A percentile compares a stretch with the other conserved stretches of the same genome.
Evolutionary conservation across 176 grass and related monocot species (phyloP).

Genomic region (Dendrocalamus sinicus): DNA sequence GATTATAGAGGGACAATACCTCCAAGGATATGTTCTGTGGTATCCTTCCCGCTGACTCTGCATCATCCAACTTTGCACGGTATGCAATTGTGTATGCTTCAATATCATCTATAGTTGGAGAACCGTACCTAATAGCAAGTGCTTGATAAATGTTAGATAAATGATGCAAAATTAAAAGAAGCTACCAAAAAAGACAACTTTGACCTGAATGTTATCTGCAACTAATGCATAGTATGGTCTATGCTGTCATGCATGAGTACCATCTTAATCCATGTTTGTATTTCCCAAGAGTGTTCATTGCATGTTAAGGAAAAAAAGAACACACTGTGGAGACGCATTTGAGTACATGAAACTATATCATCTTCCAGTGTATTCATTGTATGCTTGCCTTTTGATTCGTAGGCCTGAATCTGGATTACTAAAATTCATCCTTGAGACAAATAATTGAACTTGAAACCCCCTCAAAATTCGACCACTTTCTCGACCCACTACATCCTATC

Average conservation of each 20-base stretch:
- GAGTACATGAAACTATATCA: constrained; percentile 4
- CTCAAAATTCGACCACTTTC: not conserved
- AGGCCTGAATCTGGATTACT: not conserved
- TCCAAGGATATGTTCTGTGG: constrained; percentile 80
- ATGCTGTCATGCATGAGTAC: not conserved
- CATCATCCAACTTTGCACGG: constrained; percentile 72
- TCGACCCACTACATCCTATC: not conserved
- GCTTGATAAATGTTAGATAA: constrained; percentile 37
- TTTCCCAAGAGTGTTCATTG: not conserved
- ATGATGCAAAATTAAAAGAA: constrained; percentile 6
- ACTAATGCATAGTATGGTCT: not conserved
- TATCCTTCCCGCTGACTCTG: constrained; percentile 65
- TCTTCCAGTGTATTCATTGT: not conserved
- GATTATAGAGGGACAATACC: constrained; percentile 50
- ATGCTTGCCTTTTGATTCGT: not conserved
- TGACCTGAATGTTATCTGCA: constrained; percentile 17
- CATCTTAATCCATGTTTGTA: not conserved
- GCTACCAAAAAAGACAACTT: not conserved
- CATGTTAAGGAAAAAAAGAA: not conserved
- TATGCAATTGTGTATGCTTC: constrained; percentile 85
- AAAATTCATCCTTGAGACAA: not conserved
- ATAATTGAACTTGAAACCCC: not conserved
- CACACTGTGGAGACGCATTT: not conserved
- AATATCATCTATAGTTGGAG: constrained; percentile 88
- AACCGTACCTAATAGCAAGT: constrained; percentile 74